phyloP scores from a whole-genome alignment of 495 filamentous ascomycete species.

The Baudoinia panamericana region DNA sequence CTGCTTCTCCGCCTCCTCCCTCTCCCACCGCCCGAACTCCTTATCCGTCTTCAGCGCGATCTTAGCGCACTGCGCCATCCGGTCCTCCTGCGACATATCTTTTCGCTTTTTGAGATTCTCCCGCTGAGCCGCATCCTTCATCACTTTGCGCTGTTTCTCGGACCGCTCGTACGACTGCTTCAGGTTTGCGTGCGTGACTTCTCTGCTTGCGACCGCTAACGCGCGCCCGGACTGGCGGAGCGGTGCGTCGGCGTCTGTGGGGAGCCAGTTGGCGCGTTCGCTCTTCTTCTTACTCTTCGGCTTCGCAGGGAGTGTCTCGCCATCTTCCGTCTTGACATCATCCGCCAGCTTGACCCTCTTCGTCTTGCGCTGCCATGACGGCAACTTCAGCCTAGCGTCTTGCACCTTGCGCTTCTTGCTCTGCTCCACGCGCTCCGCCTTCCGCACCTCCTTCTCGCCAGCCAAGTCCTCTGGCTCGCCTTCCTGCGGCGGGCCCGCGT shows the following conservation, averaged over 20 bases:
- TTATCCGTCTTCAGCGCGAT: conserved; percentile 77
- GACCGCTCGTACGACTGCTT: conserved; percentile 71
- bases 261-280: conserved; percentile 81
- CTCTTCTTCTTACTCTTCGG: conserved; percentile 82
- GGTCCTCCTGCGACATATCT: conserved; percentile 74
- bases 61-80: conserved; percentile 67
- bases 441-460: conserved; percentile 39
- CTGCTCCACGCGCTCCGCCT: conserved; percentile 33
- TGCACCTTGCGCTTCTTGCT: conserved; percentile 62
- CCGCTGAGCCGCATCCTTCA: conserved; percentile 75
- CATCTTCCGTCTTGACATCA: conserved; percentile 42
- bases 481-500: conserved; percentile 29
- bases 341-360: conserved; percentile 58
- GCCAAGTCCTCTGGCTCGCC: conserved; percentile 41
- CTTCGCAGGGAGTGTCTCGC: conserved; percentile 29
- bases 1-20: conserved; percentile 83
- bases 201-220: conserved; percentile 73
- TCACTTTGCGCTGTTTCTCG: conserved; percentile 61
- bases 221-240: conserved; percentile 69
- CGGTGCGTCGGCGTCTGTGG: conserved; percentile 62
- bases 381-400: conserved; percentile 39
- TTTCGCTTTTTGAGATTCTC: conserved; percentile 60
- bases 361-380: conserved; percentile 38
- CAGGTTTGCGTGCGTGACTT: conserved; percentile 67
- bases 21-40: conserved; percentile 62